Percentiles rank a stretch among this genome's conserved stretches.
These are phyloP conservation scores for Copromyces sp. DNA, from an alignment of 495 filamentous ascomycete species.

Conservation along the genomic window DNA sequence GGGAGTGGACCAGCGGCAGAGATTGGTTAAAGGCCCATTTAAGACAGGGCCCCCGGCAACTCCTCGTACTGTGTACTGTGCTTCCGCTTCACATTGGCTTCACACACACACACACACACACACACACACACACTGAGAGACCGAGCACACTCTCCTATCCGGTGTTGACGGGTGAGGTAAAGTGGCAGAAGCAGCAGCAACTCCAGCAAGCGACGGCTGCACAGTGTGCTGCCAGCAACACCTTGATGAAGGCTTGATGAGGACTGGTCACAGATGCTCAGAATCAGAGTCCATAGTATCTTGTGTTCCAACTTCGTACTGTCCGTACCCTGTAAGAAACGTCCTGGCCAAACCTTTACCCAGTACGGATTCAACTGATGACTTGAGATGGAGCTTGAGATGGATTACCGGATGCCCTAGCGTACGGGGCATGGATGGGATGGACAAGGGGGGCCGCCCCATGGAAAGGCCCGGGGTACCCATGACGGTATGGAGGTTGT, in stretches of 20 bases:
- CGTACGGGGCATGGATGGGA: neutral
- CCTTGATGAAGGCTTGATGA: neutral
- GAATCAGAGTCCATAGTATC: neutral
- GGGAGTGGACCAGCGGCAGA: constrained; percentile 39
- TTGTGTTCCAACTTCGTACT: neutral
- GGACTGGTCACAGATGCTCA: neutral
- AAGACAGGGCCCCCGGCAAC: constrained; percentile 35
- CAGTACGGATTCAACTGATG: neutral
- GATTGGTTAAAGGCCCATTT: constrained; percentile 41
- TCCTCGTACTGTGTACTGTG: neutral
- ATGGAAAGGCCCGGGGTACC: neutral
- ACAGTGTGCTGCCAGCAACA: neutral
- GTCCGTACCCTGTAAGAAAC: neutral
- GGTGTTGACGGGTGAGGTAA: neutral
- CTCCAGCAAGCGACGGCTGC: neutral
- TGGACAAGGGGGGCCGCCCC: neutral
- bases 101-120: neutral
- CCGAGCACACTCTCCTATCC: neutral
- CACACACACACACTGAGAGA: neutral
- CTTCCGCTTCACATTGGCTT: neutral
- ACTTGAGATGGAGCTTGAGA: neutral
- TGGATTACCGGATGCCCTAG: neutral
- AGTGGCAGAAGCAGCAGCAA: neutral
- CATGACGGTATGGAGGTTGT: neutral
- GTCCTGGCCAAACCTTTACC: neutral